phyloP scores from a whole-genome alignment of 371 early-diverging fungal genomes.

The Parasitella parasitica region DNA sequence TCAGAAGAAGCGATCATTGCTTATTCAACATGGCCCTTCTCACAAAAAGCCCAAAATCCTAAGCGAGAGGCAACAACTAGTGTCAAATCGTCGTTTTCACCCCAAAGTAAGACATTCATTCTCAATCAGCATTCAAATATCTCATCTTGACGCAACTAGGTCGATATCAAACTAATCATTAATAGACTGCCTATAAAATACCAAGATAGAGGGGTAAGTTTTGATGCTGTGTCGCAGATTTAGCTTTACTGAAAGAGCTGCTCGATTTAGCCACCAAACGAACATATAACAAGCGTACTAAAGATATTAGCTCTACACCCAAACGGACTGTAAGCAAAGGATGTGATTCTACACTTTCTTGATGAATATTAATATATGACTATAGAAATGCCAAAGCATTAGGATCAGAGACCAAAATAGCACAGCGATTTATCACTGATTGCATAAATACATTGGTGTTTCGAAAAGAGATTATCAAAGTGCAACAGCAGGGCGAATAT shows the following conservation, averaged over 20 bases:
- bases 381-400: conserved; percentile 18
- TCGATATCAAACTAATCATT: conserved; percentile 22
- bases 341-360: neutral
- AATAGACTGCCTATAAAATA: conserved; percentile 14
- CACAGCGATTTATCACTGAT: conserved; percentile 17
- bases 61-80: neutral
- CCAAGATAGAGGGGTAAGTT: neutral
- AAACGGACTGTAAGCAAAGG: conserved; percentile 8
- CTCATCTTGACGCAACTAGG: conserved; percentile 2
- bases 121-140: neutral
- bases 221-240: neutral
- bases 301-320: neutral
- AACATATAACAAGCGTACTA: conserved; percentile 2
- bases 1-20: neutral
- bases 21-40: neutral
- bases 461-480: conserved; percentile 17
- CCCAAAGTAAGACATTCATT: neutral
- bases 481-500: conserved; percentile 2
- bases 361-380: no score
- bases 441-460: conserved; percentile 23
- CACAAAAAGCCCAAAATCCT: neutral
- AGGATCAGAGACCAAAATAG: neutral
- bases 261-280: neutral
- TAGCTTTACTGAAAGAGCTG: neutral
- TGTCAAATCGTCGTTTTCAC: conserved; percentile 1